Conservation (phyloP, 2,329 filamentous ascomycete species). For the Exophiala alcalophila region DNA sequence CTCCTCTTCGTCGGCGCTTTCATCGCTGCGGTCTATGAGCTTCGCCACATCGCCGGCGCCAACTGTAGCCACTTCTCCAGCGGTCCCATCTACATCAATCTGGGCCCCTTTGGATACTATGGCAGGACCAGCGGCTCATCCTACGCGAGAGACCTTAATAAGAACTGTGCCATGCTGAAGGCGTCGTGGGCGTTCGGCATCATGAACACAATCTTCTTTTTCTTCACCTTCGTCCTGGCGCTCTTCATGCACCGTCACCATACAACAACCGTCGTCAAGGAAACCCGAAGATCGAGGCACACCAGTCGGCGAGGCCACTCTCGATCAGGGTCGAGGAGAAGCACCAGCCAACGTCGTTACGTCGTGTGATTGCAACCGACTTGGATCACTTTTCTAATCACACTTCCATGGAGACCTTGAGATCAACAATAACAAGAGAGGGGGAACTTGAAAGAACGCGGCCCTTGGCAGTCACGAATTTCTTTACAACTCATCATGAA, state of each 20-base stretch:
- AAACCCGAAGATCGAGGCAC: slow-evolving; percentile 36
- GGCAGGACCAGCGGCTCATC: slow-evolving; percentile 44
- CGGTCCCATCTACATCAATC: slow-evolving; percentile 53
- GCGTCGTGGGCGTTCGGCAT: slow-evolving; percentile 84
- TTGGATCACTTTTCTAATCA: no score
- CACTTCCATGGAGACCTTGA: no score
- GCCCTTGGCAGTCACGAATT: slow-evolving; percentile 22
- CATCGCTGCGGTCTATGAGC: slow-evolving; percentile 58
- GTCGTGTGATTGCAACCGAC: slow-evolving; percentile 24
- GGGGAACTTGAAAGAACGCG: no score
- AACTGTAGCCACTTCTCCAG: slow-evolving; percentile 65
- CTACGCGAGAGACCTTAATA: slow-evolving; percentile 59
- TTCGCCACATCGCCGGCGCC: slow-evolving; percentile 56
- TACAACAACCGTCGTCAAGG: slow-evolving; percentile 38
- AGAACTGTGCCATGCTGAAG: slow-evolving; percentile 90
- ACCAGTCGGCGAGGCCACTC: slow-evolving; percentile 33
- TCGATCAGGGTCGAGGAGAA: slow-evolving; percentile 28
- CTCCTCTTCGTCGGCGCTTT: slow-evolving; percentile 62
- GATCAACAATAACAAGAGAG: no score
- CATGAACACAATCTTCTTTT: slow-evolving; percentile 80
- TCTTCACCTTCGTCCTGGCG: slow-evolving; percentile 70
- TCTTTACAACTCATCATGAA: slow-evolving; percentile 5
- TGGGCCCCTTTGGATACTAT: slow-evolving; percentile 62
- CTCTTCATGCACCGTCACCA: slow-evolving; percentile 41
- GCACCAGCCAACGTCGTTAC: slow-evolving; percentile 29